Conservation (phyloP, 495 filamentous ascomycete genomes). For the Mytilinidion resinicola region DNA sequence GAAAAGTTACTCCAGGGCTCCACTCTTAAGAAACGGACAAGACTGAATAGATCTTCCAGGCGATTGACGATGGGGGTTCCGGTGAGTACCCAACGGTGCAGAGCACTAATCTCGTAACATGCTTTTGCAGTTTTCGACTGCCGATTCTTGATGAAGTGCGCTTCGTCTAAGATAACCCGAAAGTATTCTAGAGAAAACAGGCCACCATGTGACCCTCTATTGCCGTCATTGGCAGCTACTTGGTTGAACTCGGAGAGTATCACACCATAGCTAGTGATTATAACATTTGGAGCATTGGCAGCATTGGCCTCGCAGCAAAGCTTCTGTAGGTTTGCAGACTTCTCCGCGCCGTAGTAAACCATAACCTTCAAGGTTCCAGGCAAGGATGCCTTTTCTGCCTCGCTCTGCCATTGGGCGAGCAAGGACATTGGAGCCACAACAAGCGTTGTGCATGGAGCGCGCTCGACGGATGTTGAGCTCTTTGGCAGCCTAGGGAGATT, state of each 20-base stretch:
- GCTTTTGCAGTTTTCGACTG: slow-evolving; percentile 78
- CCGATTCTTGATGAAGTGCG: slow-evolving; percentile 88
- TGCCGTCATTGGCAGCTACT: slow-evolving; percentile 49
- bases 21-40: slow-evolving; percentile 84
- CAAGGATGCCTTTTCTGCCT: slow-evolving; percentile 81
- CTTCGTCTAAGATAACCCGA: slow-evolving; percentile 91
- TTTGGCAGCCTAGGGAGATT: slow-evolving; percentile 54
- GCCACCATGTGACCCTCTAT: slow-evolving; percentile 57
- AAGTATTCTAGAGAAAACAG: slow-evolving; percentile 90
- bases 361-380: slow-evolving; percentile 73
- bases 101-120: slow-evolving; percentile 79
- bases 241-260: slow-evolving; percentile 84
- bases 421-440: slow-evolving; percentile 94
- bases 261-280: slow-evolving; percentile 94
- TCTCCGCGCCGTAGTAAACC: slow-evolving; percentile 87
- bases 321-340: slow-evolving; percentile 63
- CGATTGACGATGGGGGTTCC: slow-evolving; percentile 97
- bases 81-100: slow-evolving; percentile 88
- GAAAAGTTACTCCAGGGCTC: slow-evolving; percentile 98
- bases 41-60: slow-evolving; percentile 91
- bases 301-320: slow-evolving; percentile 72
- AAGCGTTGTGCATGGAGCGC: slow-evolving; percentile 82
- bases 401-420: slow-evolving; percentile 91
- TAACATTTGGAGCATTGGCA: slow-evolving; percentile 70
- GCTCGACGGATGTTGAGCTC: slow-evolving; percentile 46